Percentiles rank a stretch among this genome's conserved stretches.
These are phyloP conservation scores for Solanum megistacrolobum DNA, from an alignment of 257 asterid species.

Conservation along the genomic window DNA sequence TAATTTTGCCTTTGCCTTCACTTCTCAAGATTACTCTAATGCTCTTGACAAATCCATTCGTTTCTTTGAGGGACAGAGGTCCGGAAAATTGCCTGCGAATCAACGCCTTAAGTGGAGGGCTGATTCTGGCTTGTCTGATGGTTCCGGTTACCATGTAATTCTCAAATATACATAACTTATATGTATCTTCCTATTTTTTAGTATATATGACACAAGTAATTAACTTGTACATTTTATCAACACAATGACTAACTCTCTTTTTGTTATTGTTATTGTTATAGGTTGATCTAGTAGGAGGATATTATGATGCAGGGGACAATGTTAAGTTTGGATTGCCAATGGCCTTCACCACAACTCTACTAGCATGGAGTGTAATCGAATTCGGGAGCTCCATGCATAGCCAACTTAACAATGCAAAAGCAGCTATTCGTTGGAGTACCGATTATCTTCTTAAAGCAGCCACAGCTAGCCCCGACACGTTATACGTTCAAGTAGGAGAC, in stretches of 20 bases:
- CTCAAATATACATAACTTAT: neutral
- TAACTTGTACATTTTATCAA: too few species aligned
- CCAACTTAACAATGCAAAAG: conserved; percentile 40
- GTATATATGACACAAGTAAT: too few species aligned
- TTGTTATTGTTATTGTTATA: neutral
- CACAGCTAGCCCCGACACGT: conserved; percentile 41
- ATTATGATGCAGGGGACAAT: conserved; percentile 87
- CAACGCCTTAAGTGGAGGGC: conserved; percentile 62
- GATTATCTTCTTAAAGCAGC: conserved; percentile 91
- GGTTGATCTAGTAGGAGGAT: conserved; percentile 82
- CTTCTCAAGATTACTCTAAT: conserved; percentile 37
- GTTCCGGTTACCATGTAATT: conserved; percentile 51
- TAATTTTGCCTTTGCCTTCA: conserved; percentile 39
- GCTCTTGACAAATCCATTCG: conserved; percentile 67
- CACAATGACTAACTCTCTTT: neutral
- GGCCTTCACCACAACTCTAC: conserved; percentile 77
- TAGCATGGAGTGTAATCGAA: conserved; percentile 78
- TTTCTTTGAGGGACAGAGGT: conserved; percentile 82
- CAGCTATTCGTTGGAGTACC: conserved; percentile 63
- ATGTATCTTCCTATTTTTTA: too few species aligned
- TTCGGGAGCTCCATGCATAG: conserved; percentile 48
- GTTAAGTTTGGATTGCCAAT: conserved; percentile 76
- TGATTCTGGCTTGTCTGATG: conserved; percentile 62
- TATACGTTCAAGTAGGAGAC: conserved; percentile 81
- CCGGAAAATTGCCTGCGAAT: conserved; percentile 51